phyloP scores from a whole-genome alignment of 768 basidiomycete genomes.

The Paxillus ammoniavirescens region DNA sequence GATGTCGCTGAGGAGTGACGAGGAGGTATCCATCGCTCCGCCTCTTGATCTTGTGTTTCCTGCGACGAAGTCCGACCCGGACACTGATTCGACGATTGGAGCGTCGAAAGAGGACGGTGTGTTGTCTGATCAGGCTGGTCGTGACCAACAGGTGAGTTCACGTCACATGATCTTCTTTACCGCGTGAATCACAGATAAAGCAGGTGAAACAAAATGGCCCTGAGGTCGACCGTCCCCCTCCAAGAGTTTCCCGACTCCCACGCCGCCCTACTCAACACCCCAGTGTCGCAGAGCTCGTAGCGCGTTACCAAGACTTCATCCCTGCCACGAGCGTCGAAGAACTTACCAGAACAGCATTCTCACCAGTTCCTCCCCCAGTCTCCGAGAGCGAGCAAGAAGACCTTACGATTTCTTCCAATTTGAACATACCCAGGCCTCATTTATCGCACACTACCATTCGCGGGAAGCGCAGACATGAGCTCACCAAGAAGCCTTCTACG shows the following conservation, averaged over 20 bases:
- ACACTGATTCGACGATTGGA: constrained; percentile 85
- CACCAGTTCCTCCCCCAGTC: constrained; percentile 49
- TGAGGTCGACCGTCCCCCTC: constrained; percentile 19
- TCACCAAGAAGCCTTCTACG: constrained; percentile 53
- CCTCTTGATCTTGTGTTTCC: constrained; percentile 9
- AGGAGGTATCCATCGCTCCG: constrained; percentile 10
- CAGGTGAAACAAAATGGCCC: constrained; percentile 24
- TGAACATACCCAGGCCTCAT: constrained; percentile 22
- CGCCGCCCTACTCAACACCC: constrained; percentile 54
- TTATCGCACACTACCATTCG: constrained; percentile 39
- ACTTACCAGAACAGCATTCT: constrained; percentile 65
- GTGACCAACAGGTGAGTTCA: constrained; percentile 26
- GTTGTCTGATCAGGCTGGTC: constrained; percentile 16
- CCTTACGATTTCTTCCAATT: constrained; percentile 21
- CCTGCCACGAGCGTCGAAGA: constrained; percentile 73
- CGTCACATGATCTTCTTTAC: constrained; percentile 5
- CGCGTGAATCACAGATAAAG: constrained; percentile 12
- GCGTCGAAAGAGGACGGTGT: constrained; percentile 37
- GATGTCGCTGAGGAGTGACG: constrained; percentile 14
- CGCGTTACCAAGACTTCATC: constrained; percentile 74
- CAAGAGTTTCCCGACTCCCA: constrained; percentile 59
- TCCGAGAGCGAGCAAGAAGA: constrained; percentile 86
- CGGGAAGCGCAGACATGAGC: constrained; percentile 46
- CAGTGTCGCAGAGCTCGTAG: constrained; percentile 83
- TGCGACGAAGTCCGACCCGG: constrained; percentile 55